phyloP scores from a whole-genome alignment of 2,329 filamentous ascomycete species.

The Ophiocordyceps australis region DNA sequence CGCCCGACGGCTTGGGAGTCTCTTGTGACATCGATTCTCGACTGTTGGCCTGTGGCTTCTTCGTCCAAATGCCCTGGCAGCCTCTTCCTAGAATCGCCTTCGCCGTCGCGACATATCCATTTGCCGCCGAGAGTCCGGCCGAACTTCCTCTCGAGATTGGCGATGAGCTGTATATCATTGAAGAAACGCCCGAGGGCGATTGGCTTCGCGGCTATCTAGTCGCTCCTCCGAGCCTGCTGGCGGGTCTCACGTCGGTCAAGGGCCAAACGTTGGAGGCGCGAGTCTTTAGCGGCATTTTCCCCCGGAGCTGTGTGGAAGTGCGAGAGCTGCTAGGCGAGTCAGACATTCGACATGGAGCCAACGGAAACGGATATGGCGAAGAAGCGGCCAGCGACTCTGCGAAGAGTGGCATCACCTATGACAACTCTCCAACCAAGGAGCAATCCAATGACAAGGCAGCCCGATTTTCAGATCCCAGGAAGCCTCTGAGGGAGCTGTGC shows the following conservation, averaged over 20 bases:
- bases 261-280: conserved; percentile 88
- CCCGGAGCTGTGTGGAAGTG: conserved; percentile 83
- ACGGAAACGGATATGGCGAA: conserved; percentile 22
- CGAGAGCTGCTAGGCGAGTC: conserved; percentile 74
- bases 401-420: conserved; percentile 30
- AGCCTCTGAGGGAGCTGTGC: conserved; percentile 15
- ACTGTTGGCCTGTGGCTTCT: too few species aligned
- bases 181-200: conserved; percentile 78
- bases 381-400: conserved; percentile 27
- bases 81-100: conserved; percentile 94
- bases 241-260: conserved; percentile 76
- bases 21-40: conserved; percentile 3
- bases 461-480: conserved; percentile 9
- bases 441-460: conserved; percentile 11
- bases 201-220: conserved; percentile 96
- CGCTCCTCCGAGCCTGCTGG: conserved; percentile 79
- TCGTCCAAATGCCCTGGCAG: conserved; percentile 96
- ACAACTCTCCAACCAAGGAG: conserved; percentile 17
- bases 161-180: conserved; percentile 97
- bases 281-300: conserved; percentile 98
- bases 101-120: conserved; percentile 90
- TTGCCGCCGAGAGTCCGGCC: conserved; percentile 67
- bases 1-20: background rate
- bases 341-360: conserved; percentile 31
- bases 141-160: conserved; percentile 94